phyloP scores from a whole-genome alignment of 192 early-diverging fungal genomes.

The Coemansia sp. region DNA sequence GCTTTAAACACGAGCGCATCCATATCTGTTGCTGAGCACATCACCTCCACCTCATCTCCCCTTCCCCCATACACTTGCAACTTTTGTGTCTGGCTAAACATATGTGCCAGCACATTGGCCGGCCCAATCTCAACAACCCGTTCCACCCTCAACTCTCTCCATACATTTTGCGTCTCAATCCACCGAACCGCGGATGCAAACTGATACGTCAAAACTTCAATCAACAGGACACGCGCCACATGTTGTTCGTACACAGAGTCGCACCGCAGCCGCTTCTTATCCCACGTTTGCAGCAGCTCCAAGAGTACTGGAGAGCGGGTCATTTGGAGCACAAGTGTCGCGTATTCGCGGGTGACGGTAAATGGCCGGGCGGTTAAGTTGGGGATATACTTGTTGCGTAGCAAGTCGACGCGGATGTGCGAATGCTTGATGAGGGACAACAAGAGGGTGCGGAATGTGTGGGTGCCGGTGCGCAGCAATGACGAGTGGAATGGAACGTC shows the following conservation, averaged over 20 bases:
- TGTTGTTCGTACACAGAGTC: constrained; percentile 70
- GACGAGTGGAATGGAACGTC: constrained; percentile 96
- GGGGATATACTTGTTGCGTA: constrained; percentile 86
- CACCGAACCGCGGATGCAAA: constrained; percentile 93
- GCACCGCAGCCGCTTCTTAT: constrained; percentile 59
- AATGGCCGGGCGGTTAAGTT: constrained; percentile 94
- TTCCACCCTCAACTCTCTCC: constrained; percentile 65
- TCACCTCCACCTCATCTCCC: constrained; percentile 58
- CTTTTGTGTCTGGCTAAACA: constrained; percentile 85
- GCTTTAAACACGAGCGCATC: constrained; percentile 65
- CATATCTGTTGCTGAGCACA: constrained; percentile 66
- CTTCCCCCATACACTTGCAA: constrained; percentile 8
- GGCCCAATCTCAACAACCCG: constrained; percentile 90
- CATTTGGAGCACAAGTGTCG: constrained; percentile 65
- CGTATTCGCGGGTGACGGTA: constrained; percentile 69
- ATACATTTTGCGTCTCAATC: constrained; percentile 93
- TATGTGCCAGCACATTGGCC: constrained; percentile 80
- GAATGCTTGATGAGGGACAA: constrained; percentile 71
- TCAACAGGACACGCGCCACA: constrained; percentile 77
- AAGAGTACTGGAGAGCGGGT: constrained; percentile 68
- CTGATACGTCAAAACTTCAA: constrained; percentile 90
- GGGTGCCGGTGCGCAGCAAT: constrained; percentile 81
- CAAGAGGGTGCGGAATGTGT: constrained; percentile 82
- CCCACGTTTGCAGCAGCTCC: constrained; percentile 73
- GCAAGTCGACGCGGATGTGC: constrained; percentile 66